A percentile compares a stretch with the other conserved stretches of the same genome.
Evolutionary conservation across 768 basidiomycete genomes (phyloP).

Genomic region (Sarcodon sp.): DNA sequence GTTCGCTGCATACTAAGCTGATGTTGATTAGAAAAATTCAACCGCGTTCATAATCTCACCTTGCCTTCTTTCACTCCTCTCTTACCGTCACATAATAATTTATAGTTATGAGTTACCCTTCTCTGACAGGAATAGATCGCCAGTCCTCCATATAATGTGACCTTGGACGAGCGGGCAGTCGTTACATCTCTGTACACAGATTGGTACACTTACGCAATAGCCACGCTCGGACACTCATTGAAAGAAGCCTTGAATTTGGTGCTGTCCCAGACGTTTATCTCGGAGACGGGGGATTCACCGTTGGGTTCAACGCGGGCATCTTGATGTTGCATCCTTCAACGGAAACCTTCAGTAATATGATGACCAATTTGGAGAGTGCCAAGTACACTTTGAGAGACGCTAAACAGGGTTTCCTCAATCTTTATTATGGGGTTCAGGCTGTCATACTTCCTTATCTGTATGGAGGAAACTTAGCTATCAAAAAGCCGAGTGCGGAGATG

Average conservation of each 20-base stretch:
- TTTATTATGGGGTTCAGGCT: slow-evolving; percentile 20
- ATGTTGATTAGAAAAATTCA: too few species aligned
- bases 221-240: slow-evolving; percentile 18
- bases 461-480: slow-evolving; percentile 24
- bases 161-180: slow-evolving; percentile 11
- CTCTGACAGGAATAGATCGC: background rate
- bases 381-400: slow-evolving; percentile 24
- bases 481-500: slow-evolving; percentile 14
- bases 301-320: slow-evolving; percentile 24
- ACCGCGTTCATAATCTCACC: too few species aligned
- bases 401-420: slow-evolving; percentile 29
- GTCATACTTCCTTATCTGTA: slow-evolving; percentile 21
- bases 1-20: too few species aligned
- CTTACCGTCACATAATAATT: too few species aligned
- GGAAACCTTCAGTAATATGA: slow-evolving; percentile 15
- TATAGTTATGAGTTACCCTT: too few species aligned
- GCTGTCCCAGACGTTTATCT: slow-evolving; percentile 20
- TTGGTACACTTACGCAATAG: slow-evolving; percentile 16
- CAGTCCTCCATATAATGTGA: background rate
- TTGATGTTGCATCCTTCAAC: slow-evolving; percentile 19
- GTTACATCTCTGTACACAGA: slow-evolving; percentile 20
- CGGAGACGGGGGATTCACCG: slow-evolving; percentile 13
- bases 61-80: too few species aligned
- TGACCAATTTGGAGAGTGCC: slow-evolving; percentile 24
- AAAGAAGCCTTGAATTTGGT: slow-evolving; percentile 15